Base-by-base conservation (phyloP, 2,329 filamentous ascomycete genomes). In the Cercospora beticola region DNA sequence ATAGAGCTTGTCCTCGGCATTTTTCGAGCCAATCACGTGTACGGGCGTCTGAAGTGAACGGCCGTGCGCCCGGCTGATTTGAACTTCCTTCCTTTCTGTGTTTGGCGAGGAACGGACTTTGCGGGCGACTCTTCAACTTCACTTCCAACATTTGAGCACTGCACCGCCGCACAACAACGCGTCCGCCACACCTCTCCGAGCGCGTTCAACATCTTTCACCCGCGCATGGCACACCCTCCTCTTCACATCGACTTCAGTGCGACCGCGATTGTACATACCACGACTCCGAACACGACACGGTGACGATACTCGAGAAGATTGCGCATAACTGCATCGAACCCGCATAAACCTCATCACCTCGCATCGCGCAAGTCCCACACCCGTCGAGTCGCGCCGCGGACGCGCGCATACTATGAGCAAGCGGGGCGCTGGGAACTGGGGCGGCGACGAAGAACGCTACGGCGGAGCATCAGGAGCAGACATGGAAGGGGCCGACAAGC, bases 401-500 rank as follows among this genome's bases (percentile, higher is more conserved):
- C 62, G 56, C 67, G 67, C 62, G 56, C 40, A 63, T 58, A 74
- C 43, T 56, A 78, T 77, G 75, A 77, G 73, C 71, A 79, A 79
- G 73, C 72, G 77, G 62, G 69, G 64, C 54, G 67, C 74, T 68
- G 67, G 68, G 60, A 36, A 75, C 73, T 71, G 66, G 57, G 67
- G 67, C 31, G 72, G 74, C 65, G 77, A 73, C 63, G 74, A 71
- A 65, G 74, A 76, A 26, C 66, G 75, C 67, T 77, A 76, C 67
- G 74, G 74, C 49, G 70, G 69, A 57, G 68, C 67, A 36, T 52
- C 64, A 56, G 52, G 65, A 31, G 58, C 66, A 23, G 52, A 57
- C n/a, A 69, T 69, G 71, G 73, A 71, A n/a, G 59, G 33, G 33
- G 58, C 64, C 12, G 74, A 77, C 59, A 73, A 72, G 70, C 76